Percentiles rank a stretch among this genome's conserved stretches.
Conservation (phyloP, 768 basidiomycete genomes). For the Plicaturopsis crispa region DNA sequence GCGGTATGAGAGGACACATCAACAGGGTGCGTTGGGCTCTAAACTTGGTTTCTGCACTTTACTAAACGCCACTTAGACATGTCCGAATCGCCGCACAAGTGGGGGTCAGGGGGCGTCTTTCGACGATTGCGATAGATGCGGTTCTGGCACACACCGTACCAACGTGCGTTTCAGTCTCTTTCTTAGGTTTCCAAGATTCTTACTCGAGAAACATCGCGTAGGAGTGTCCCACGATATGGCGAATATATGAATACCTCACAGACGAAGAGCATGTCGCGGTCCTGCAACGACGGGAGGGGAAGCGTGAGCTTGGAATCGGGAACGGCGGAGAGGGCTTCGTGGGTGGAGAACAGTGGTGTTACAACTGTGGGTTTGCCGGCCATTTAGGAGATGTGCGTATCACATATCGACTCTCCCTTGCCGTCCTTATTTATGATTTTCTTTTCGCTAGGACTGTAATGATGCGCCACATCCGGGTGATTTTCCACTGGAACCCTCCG, state of each 20-base stretch:
- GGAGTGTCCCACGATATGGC: slow-evolving; percentile 84
- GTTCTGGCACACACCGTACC: slow-evolving; percentile 51
- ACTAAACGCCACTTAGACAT: slow-evolving; percentile 36
- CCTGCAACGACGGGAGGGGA: slow-evolving; percentile 39
- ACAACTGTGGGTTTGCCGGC: slow-evolving; percentile 66
- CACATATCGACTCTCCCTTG: neutral
- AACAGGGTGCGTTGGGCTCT: slow-evolving; percentile 39
- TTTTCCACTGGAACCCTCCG: slow-evolving; percentile 47
- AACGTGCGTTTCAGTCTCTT: slow-evolving; percentile 51
- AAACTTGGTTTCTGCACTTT: neutral
- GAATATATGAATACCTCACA: slow-evolving; percentile 66
- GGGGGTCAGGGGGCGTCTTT: slow-evolving; percentile 18
- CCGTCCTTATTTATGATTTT: neutral
- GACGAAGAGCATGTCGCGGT: slow-evolving; percentile 41
- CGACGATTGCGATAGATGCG: slow-evolving; percentile 63
- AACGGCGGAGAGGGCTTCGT: slow-evolving; percentile 77
- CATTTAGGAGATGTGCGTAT: slow-evolving; percentile 74
- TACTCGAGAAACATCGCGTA: slow-evolving; percentile 17
- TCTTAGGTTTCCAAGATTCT: neutral
- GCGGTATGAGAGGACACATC: slow-evolving; percentile 82
- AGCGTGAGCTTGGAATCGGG: slow-evolving; percentile 43
- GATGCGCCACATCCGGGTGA: slow-evolving; percentile 32
- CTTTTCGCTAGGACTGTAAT: slow-evolving; percentile 48
- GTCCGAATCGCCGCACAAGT: slow-evolving; percentile 50
- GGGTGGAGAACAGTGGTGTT: slow-evolving; percentile 70